Base-by-base conservation (phyloP, 331 rosid species). In the Phaseolus coccineus region DNA sequence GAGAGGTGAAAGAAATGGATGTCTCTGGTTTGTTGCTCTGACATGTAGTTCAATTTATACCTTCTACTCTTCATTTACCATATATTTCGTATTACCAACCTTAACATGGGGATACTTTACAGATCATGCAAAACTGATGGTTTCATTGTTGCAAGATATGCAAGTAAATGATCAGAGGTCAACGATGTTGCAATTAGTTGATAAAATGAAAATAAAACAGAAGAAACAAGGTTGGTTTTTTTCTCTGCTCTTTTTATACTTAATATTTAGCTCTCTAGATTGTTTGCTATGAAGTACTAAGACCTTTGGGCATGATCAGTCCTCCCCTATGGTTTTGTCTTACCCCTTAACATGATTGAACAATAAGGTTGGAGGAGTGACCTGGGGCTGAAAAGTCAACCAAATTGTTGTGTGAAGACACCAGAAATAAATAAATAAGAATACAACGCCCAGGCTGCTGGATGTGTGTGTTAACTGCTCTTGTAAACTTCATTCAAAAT, bases 101-200 rank as follows among this genome's bases (percentile, higher is more conserved):
- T 77, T 82, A 64, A 48, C 73, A 42, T 50, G 82, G 71, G 81
- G 22, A 73, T 84, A 51, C 22, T 79, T 84, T 90, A 73, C 89
- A 94, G 98, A 97, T 73, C 88, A 87, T 85, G 97, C 94, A 0
- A 88, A 89, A 84, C 78, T 85, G 82, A 84, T 91, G 64, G 76
- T 94, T 88, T 91, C 97, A 53, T 80, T 94, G 61, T 80, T 94
- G 87, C 92, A 90, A 89, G 96, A 88, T 81, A 40, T 89, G 37
- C 96, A 90, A 84, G 84, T 81, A 48, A 91, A 84, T 82, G 93
- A 87, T 78, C 97, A 90, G 82, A 91, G 91, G 78, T 70, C 91
- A 84, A 94, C 98, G 25, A 87, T 94, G 93, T 82, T 92, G 85
- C 97, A 94, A 75, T 89, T 94, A 57, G 87, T 90, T 30, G 98